Conservation (phyloP, 257 asterid genomes). For the Schizonepeta tenuifolia region DNA sequence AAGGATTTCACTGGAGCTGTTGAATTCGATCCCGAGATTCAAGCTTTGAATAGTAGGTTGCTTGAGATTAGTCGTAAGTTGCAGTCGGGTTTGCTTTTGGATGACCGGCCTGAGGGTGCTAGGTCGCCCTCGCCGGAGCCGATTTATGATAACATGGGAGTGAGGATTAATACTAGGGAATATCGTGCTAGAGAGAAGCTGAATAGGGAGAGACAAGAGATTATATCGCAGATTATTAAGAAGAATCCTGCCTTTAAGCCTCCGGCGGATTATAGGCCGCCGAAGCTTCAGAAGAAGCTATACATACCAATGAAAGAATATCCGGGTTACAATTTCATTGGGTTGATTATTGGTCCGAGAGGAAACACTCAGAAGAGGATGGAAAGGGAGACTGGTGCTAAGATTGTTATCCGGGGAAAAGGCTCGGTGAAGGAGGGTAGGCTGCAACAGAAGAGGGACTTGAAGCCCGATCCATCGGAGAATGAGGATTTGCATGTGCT, state of each 20-base stretch:
- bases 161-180: conserved; percentile 91
- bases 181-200: conserved; percentile 87
- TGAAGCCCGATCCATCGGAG: conserved; percentile 83
- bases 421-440: conserved; percentile 97
- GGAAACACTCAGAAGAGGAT: conserved; percentile 97
- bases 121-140: conserved; percentile 99
- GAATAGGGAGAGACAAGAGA: conserved; percentile 90
- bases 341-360: conserved; percentile 90
- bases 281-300: conserved; percentile 88
- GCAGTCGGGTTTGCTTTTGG: conserved; percentile 86
- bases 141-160: conserved; percentile 83
- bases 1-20: conserved; percentile 83
- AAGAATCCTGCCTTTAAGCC: conserved; percentile 94
- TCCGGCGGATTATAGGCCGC: conserved; percentile 98
- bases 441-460: conserved; percentile 85
- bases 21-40: conserved; percentile 90
- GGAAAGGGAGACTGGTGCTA: conserved; percentile 96
- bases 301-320: conserved; percentile 94
- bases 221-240: conserved; percentile 82
- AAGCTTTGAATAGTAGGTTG: conserved; percentile 77
- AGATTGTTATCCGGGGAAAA: conserved; percentile 95
- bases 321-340: conserved; percentile 95
- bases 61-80: conserved; percentile 86
- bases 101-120: conserved; percentile 90
- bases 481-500: conserved; percentile 94